Percentiles rank a stretch among this genome's conserved stretches.
These are phyloP conservation scores for Phytophthora sp. DNA, from an alignment of 352 stramenopile genomes.

Conservation along the genomic window DNA sequence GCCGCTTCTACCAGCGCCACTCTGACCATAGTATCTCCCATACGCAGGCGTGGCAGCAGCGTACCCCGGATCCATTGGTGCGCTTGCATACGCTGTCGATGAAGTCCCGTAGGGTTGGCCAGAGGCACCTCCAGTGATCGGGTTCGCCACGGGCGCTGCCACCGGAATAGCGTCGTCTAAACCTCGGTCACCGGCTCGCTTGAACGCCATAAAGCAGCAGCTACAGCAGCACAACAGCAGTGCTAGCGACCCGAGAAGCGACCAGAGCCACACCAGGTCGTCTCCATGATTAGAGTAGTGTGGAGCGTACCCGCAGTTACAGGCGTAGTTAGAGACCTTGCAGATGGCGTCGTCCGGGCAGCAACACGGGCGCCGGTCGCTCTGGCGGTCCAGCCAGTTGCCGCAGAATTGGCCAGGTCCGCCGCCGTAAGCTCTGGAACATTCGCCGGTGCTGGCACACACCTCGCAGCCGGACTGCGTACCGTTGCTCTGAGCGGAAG, in stretches of 20 bases:
- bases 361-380: constrained; percentile 50
- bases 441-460: constrained; percentile 53
- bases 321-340: constrained; percentile 57
- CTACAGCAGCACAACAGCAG: constrained; percentile 39
- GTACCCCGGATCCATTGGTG: constrained; percentile 22
- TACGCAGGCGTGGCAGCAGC: constrained; percentile 25
- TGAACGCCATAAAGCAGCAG: constrained; percentile 33
- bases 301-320: constrained; percentile 42
- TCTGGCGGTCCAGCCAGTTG: constrained; percentile 58
- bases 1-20: constrained; percentile 22
- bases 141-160: constrained; percentile 18
- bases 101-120: constrained; percentile 16
- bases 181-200: constrained; percentile 7
- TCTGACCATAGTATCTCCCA: constrained; percentile 24
- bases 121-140: not conserved
- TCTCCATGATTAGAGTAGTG: constrained; percentile 10
- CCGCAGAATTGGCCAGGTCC: constrained; percentile 54
- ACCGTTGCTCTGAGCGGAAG: constrained; percentile 16
- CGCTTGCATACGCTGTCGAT: constrained; percentile 21
- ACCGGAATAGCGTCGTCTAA: constrained; percentile 23
- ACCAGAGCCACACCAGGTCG: constrained; percentile 54
- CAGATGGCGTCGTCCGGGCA: constrained; percentile 50
- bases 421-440: constrained; percentile 42
- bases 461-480: constrained; percentile 55
- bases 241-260: constrained; percentile 38